phyloP scores from a whole-genome alignment of 2,329 filamentous ascomycete genomes.

The Diaporthe citrichinensis region DNA sequence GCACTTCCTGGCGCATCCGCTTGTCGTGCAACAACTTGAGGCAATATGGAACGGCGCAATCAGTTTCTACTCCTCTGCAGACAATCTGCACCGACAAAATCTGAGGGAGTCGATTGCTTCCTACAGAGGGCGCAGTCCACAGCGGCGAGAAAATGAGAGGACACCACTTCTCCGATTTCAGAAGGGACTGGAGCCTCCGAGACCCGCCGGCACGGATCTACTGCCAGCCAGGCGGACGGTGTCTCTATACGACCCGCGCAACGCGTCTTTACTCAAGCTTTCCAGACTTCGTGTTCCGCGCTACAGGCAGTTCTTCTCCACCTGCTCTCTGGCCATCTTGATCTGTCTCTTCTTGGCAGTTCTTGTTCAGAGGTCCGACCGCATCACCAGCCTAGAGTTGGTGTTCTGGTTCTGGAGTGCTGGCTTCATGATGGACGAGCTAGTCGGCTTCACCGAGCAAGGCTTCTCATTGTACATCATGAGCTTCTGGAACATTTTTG shows the following conservation, averaged over 20 bases:
- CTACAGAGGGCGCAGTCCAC: slow-evolving; percentile 45
- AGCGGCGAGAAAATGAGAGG: slow-evolving; percentile 55
- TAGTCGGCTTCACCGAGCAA: slow-evolving; percentile 96
- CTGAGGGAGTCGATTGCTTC: slow-evolving; percentile 43
- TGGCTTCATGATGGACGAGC: slow-evolving; percentile 95
- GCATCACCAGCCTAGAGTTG: slow-evolving; percentile 87
- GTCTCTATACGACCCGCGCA: slow-evolving; percentile 88
- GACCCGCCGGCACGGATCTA: slow-evolving; percentile 46
- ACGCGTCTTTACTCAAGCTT: slow-evolving; percentile 92
- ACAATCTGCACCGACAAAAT: slow-evolving; percentile 81
- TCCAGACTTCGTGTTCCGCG: slow-evolving; percentile 91
- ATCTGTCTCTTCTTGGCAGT: slow-evolving; percentile 90
- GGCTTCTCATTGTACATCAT: slow-evolving; percentile 97
- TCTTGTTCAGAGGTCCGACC: slow-evolving; percentile 78
- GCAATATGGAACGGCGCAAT: slow-evolving; percentile 97
- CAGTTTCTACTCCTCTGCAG: slow-evolving; percentile 91
- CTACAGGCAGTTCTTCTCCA: slow-evolving; percentile 92
- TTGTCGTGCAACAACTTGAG: slow-evolving; percentile 95
- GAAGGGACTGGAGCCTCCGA: slow-evolving; percentile 49
- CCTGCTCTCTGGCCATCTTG: slow-evolving; percentile 86
- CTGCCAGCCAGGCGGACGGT: slow-evolving; percentile 76
- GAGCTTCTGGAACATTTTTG: slow-evolving; percentile 98
- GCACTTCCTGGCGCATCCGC: slow-evolving; percentile 89
- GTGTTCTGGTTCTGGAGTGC: slow-evolving; percentile 99
- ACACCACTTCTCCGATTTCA: slow-evolving; percentile 66